Percentiles rank a stretch among this genome's conserved stretches.
phyloP scores from a whole-genome alignment of 441 rosid species.

The Biscutella auriculata region DNA sequence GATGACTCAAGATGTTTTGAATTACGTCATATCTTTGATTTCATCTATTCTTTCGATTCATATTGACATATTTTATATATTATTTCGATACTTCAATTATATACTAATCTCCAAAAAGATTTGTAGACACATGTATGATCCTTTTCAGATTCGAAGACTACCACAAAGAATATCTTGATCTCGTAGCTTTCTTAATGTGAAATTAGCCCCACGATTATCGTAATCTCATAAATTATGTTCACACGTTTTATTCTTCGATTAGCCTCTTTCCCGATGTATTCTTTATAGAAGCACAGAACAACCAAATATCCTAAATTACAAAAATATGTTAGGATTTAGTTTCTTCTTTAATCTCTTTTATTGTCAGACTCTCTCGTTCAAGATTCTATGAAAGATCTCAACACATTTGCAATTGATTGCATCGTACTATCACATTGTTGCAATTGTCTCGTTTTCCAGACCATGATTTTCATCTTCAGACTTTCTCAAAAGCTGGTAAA shows the following conservation, averaged over 20 bases:
- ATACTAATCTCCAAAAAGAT: constrained; percentile 6
- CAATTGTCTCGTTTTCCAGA: constrained; percentile 64
- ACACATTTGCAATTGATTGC: constrained; percentile 59
- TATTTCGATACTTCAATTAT: not conserved
- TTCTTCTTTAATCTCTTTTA: not conserved
- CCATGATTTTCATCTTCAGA: constrained; percentile 37
- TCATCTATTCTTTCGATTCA: not conserved
- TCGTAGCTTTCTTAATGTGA: constrained; percentile 5
- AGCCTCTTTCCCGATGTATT: constrained; percentile 17
- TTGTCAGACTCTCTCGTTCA: constrained; percentile 15
- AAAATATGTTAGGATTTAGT: constrained; percentile 14
- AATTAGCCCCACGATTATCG: constrained; percentile 6
- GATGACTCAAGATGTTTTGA: not conserved
- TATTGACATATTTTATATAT: not conserved
- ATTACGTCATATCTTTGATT: constrained; percentile 5
- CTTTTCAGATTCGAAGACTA: constrained; percentile 8
- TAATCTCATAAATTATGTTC: constrained; percentile 15
- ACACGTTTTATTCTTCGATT: constrained; percentile 15
- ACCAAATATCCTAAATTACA: constrained; percentile 9
- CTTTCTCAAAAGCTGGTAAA: constrained; percentile 46
- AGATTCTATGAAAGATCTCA: constrained; percentile 51
- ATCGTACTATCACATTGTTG: constrained; percentile 62
- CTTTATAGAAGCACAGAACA: constrained; percentile 39
- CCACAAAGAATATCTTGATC: constrained; percentile 16
- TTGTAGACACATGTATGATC: not conserved